Base-by-base conservation (phyloP, 352 stramenopile species). In the Halophytophthora polymorphica region DNA sequence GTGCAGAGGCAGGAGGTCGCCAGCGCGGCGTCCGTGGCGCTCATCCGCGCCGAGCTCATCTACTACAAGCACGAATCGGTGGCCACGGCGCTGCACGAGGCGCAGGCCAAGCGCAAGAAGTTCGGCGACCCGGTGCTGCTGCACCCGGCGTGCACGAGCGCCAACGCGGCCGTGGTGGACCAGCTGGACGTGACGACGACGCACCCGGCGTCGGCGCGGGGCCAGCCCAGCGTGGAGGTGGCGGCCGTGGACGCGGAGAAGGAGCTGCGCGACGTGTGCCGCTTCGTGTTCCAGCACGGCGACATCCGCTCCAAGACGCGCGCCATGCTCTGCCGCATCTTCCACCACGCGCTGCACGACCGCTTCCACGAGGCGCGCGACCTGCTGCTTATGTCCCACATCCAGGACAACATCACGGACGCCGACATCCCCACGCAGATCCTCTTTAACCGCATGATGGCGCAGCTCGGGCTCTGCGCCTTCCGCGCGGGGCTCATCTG, bases 301-400 rank as follows among this genome's bases (percentile, higher is more conserved):
- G 91, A 95, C 46, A 96, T 97, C 64, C 76, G 85, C 23, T 75
- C 81, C 59, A 97, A 97, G 73, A 98, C 92, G 29, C 84, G 95
- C 31, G 96, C 97, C n/a, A 98, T 98, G 80, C 90, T 99, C 12
- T 99, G 95, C 77, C 94, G 98, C 62, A 98, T 99, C 51, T 98
- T 97, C 66, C 92, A 99, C 75, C 90, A 98, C 68, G 95, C 96
- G 18, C 70, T 98, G 39, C 96, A 99, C 73, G 96, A 99, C 83
- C 86, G 95, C n/a, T 99, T 99, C 82, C 76, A 98, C 55, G 93
- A 97, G 51, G 97, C 96, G n/a, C 89, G 97, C 38, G 97, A 99
- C 70, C 68, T 99, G 72, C 79, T 99, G 36, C 76, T 99, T 35
- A 99, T 99, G 96, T 98, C 86, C 28, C 94, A 98, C 70, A 90